phyloP scores from a whole-genome alignment of 306 rosid species.

The Pachyrhizus erosus region DNA sequence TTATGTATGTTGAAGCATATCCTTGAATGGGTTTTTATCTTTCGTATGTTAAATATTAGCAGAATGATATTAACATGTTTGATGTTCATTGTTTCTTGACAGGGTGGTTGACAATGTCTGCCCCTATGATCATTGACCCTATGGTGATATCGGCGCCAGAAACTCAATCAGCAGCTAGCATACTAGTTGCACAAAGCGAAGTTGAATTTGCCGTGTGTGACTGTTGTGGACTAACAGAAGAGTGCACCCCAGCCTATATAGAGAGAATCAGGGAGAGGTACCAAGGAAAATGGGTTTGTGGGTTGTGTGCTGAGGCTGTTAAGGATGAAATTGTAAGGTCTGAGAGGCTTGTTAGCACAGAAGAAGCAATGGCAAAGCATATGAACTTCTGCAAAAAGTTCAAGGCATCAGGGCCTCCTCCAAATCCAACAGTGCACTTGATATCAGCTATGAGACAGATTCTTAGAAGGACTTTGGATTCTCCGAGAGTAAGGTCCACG shows the following conservation, averaged over 20 bases:
- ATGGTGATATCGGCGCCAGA: constrained; percentile 65
- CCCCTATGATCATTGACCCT: constrained; percentile 70
- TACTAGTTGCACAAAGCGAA: constrained; percentile 55
- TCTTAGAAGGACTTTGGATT: constrained; percentile 79
- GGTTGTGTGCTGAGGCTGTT: constrained; percentile 88
- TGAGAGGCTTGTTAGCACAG: constrained; percentile 72
- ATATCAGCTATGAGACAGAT: constrained; percentile 89
- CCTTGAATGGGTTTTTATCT: not conserved
- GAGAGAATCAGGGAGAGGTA: constrained; percentile 72
- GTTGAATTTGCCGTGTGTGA: constrained; percentile 84
- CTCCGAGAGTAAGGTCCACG: constrained; percentile 75
- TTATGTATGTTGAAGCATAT: not conserved
- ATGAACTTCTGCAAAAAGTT: constrained; percentile 81
- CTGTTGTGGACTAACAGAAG: constrained; percentile 92
- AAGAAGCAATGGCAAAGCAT: constrained; percentile 84
- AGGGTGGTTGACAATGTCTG: constrained; percentile 76
- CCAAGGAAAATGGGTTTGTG: constrained; percentile 88
- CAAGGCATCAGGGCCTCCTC: constrained; percentile 73
- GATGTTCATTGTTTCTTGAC: constrained; percentile 12
- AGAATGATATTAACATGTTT: constrained; percentile 12
- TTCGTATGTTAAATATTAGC: not conserved
- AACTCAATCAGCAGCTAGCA: constrained; percentile 56
- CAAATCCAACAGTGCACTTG: constrained; percentile 74
- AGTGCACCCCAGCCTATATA: constrained; percentile 87
- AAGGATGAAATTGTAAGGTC: constrained; percentile 85